These are phyloP conservation scores for Phytopythium helicoides DNA, from an alignment of 352 stramenopile genomes.

Conservation along the genomic window DNA sequence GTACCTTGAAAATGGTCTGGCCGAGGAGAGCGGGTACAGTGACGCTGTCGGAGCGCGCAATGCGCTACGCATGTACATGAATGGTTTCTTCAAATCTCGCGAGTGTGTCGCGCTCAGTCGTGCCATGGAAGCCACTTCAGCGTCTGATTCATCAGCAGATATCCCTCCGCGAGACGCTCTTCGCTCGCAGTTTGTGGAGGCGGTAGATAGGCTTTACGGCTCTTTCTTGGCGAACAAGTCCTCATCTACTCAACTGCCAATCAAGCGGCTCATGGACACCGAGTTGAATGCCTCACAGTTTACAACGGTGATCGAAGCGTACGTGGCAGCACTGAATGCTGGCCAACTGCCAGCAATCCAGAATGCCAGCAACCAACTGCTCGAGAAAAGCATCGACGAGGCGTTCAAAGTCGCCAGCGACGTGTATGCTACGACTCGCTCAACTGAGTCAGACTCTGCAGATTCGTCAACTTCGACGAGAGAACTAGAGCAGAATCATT, in stretches of 20 bases:
- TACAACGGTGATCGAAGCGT: constrained; percentile 35
- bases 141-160: constrained; percentile 1
- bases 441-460: not conserved
- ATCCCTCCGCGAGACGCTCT: constrained; percentile 10
- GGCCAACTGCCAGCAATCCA: constrained; percentile 43
- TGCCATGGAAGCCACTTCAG: too few relatives aligned
- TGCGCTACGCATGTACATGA: constrained; percentile 56
- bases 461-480: not conserved
- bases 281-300: too few relatives aligned
- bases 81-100: too few relatives aligned
- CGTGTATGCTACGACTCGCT: constrained; percentile 5
- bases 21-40: constrained; percentile 52
- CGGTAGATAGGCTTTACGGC: constrained; percentile 44
- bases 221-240: constrained; percentile 40
- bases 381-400: constrained; percentile 32
- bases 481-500: not conserved
- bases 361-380: constrained; percentile 35
- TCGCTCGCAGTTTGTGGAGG: constrained; percentile 51
- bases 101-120: too few relatives aligned
- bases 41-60: constrained; percentile 52
- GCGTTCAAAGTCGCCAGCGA: constrained; percentile 28
- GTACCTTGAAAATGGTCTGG: constrained; percentile 49
- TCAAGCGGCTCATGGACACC: constrained; percentile 60
- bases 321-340: constrained; percentile 42
- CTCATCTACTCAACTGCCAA: constrained; percentile 21